Percentiles rank a stretch among this genome's conserved stretches.
Evolutionary conservation across 1,284 basidiomycete genomes (phyloP).

Genomic region (Austroboletus niveus): DNA sequence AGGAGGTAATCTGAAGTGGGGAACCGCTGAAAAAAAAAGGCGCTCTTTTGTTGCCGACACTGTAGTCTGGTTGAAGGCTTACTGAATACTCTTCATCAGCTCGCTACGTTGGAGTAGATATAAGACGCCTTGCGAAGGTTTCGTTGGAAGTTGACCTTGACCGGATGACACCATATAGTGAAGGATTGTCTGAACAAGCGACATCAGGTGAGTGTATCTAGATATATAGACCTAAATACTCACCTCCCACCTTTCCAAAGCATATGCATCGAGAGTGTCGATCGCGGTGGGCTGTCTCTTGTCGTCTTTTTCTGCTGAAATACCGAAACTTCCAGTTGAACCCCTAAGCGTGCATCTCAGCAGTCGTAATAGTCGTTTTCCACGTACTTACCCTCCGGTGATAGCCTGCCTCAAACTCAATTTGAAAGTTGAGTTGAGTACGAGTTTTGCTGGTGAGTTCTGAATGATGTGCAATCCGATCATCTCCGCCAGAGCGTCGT

Average conservation of each 20-base stretch:
- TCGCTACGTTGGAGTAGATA: constrained; percentile 82
- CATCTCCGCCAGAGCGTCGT: constrained; percentile 66
- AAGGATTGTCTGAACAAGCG: constrained; percentile 67
- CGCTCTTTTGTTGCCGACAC: constrained; percentile 1
- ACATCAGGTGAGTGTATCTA: neutral
- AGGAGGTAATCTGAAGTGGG: constrained; percentile 83
- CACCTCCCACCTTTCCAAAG: constrained; percentile 94
- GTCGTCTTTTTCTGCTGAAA: constrained; percentile 68
- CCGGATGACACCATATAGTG: constrained; percentile 99
- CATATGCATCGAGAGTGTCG: constrained; percentile 79
- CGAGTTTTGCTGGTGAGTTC: constrained; percentile 57
- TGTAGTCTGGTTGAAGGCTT: constrained; percentile 24
- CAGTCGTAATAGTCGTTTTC: neutral
- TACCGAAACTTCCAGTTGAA: constrained; percentile 87
- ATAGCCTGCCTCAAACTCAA: constrained; percentile 82
- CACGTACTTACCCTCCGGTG: constrained; percentile 76
- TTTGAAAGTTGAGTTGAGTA: constrained; percentile 78
- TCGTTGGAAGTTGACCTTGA: constrained; percentile 62
- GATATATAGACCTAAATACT: constrained; percentile 20
- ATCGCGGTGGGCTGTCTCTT: constrained; percentile 53
- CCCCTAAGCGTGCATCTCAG: constrained; percentile 56
- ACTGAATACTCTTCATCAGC: constrained; percentile 77
- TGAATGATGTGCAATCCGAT: constrained; percentile 75
- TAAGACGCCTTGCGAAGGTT: constrained; percentile 79
- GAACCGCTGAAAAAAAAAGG: constrained; percentile 41